Conservation (phyloP, 176 grass and related monocot species). For the Aegilops tauschii region DNA sequence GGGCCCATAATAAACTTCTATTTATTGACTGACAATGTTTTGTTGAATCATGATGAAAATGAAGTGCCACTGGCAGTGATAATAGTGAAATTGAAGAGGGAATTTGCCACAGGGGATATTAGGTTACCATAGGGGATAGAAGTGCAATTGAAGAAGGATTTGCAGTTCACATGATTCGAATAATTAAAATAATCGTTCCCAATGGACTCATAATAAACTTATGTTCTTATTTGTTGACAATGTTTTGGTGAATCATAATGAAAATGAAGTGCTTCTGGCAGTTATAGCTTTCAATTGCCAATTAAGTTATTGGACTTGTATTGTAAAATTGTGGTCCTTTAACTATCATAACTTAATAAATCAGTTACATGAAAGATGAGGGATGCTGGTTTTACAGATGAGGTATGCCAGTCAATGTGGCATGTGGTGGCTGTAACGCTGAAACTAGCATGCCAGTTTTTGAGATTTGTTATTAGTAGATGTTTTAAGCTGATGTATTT, state of each 20-base stretch:
- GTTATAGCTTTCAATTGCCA: neutral
- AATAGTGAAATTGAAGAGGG: neutral
- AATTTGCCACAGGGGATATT: too few species aligned
- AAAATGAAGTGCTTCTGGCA: neutral
- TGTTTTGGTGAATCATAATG: neutral
- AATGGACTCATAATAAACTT: neutral
- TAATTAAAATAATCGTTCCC: neutral
- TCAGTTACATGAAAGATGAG: neutral
- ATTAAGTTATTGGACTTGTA: neutral
- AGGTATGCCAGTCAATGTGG: neutral
- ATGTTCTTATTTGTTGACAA: neutral
- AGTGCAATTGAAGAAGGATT: neutral
- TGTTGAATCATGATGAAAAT: neutral
- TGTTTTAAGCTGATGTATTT: neutral
- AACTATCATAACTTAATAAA: neutral
- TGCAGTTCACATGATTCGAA: neutral
- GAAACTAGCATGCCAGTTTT: neutral
- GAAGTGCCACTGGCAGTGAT: neutral
- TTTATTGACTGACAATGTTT: neutral
- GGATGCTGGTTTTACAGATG: neutral
- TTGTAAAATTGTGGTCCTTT: neutral
- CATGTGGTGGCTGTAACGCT: neutral
- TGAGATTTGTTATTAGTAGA: neutral
- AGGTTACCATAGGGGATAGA: neutral
- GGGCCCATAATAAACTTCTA: neutral